Base-by-base conservation (phyloP, 805 yeast genomes). In the Myxozyma geophila region DNA sequence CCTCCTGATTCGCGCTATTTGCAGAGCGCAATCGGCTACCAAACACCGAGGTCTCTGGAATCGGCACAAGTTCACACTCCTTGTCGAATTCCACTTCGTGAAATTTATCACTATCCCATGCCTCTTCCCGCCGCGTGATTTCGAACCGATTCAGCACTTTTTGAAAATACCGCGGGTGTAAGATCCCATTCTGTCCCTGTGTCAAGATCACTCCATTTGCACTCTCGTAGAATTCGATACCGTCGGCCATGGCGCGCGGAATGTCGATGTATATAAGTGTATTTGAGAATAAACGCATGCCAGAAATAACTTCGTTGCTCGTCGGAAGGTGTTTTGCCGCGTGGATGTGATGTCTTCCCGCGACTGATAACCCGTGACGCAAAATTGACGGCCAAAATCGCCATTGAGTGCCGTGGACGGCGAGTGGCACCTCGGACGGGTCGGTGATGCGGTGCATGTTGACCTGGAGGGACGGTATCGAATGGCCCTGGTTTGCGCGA, bases 401-500 rank as follows among this genome's bases (percentile, higher is more conserved):
- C 0, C 76, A 71, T 63, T 80, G 85, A 0, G 98, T 93, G 3
- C 98, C 98, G 74, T 95, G 99, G 19, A 90, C 85, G 2, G 91
- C 81, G 1, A 74, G 73, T 0, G 81, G 95, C 53, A 85, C 78
- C 3, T 81, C 79, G 0, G 74, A 77, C 1, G 49, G 55, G 19
- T 73, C 64, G n/a, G 71, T 71, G 51, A 85, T 71, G 43, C 72
- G 78, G 53, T 58, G 73, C 36, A 84, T 74, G 36, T 81, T 79
- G 15, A 53, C 28, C 41, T 53, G 57, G 7, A 53, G 9, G 28
- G 41, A 17, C n/a, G 59, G 41, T 5, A 93, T 76, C 0, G 96
- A 86, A 74, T 95, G 99, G 3, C 99, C 99, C 75, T 95, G 99
- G 58, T 87, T 87, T 2, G 99, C 98, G 73, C 98, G 85, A n/a